Evolutionary conservation across 2,329 filamentous ascomycete species (phyloP), one percentile per base, ranked within the genome.

Genomic region (Ampelomyces quisqualis): DNA sequence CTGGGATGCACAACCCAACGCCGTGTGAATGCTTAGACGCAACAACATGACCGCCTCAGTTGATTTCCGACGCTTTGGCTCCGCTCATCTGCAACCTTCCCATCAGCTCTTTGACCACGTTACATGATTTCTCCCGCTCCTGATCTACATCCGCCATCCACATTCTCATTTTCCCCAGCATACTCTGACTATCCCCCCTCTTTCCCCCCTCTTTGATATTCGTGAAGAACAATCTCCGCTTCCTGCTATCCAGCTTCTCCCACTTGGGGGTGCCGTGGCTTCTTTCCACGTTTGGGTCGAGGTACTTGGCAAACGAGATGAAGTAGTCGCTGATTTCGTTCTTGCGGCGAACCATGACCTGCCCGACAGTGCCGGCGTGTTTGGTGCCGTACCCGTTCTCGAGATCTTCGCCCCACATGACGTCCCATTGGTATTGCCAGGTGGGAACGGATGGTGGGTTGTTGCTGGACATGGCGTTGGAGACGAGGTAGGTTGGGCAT

Each of bases 351-450:
- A 55, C 53, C 58, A 65, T 62, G 43, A 65, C 57, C n/a, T 61
- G 56, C 2, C 62, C 62, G 7, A 65, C 62, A 6, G 57, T 59
- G 19, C 53, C 60, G 15, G 62, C 62, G 45, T 65, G 62, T 36
- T 65, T 64, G 24, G 62, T 65, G 9, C 62, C 62, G 40, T 43
- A 65, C 31, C 62, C 62, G 38, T 65, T 65, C 6, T 47, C 38
- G 19, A 57, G 57, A 43, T 65, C 60, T 2, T 50, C 47, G 7
- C 57, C 60, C 50, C 53, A 59, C 49, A 59, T 60, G 13, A 64
- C 60, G 41, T 65, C 62, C 62, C 62, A 65, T 43, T 65, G 62
- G 47, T 65, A 65, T 34, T 62, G 59, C 37, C 53, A 65, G 4
- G 60, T 60, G 18, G 52, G 51, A 1, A 64, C 54, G 14, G 28